phyloP scores from a whole-genome alignment of 768 basidiomycete species.

The Auricularia sp. region DNA sequence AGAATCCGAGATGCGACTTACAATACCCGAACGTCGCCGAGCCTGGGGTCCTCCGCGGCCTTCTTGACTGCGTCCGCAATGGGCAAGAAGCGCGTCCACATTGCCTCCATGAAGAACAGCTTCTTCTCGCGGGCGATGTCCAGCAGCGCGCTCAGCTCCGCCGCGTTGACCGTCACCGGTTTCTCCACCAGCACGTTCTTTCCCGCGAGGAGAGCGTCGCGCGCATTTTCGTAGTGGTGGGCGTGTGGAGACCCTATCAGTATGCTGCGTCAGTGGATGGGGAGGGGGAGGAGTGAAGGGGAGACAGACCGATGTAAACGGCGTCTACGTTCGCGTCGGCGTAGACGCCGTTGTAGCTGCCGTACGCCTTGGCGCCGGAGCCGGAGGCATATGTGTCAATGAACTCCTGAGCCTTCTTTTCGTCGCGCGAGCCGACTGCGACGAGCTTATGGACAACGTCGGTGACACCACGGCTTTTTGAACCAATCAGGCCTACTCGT shows the following conservation, averaged over 20 bases:
- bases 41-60: conserved; percentile 48
- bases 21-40: conserved; percentile 57
- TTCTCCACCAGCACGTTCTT: conserved; percentile 90
- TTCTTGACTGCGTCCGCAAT: conserved; percentile 54
- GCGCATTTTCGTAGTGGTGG: conserved; percentile 66
- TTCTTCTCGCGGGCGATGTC: conserved; percentile 64
- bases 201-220: conserved; percentile 64
- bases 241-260: conserved; percentile 72
- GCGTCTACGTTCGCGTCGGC: conserved; percentile 66
- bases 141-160: conserved; percentile 67
- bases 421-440: conserved; percentile 69
- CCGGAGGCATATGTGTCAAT: conserved; percentile 43
- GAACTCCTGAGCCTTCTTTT: conserved; percentile 61
- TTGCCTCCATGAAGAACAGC: conserved; percentile 86
- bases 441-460: conserved; percentile 60
- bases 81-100: conserved; percentile 82
- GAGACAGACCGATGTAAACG: conserved; percentile 54
- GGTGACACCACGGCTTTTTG: conserved; percentile 46
- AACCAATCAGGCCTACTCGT: background rate
- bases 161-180: conserved; percentile 68
- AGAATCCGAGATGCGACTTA: conserved; percentile 2
- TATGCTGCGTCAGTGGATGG: background rate
- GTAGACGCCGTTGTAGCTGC: conserved; percentile 66
- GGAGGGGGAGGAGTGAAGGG: background rate
- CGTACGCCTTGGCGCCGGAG: conserved; percentile 53